Evolutionary conservation across 2,329 filamentous ascomycete genomes (phyloP).

Genomic region (Fusarium musae): DNA sequence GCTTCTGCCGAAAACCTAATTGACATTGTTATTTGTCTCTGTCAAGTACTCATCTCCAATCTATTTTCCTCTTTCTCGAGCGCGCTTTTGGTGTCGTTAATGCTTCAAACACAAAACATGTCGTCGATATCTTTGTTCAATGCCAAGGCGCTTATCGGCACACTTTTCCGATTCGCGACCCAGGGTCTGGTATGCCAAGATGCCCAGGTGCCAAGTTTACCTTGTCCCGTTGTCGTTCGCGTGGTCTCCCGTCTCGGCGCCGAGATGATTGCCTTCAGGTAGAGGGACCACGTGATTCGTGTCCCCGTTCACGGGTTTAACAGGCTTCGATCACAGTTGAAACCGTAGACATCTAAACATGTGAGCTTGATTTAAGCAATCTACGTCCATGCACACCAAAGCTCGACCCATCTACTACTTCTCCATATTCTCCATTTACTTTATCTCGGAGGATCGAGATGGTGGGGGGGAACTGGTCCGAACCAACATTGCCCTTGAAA

Average conservation of each 20-base stretch:
- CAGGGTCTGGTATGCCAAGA: conserved; percentile 40
- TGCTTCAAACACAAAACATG: conserved; percentile 3
- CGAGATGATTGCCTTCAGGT: neutral
- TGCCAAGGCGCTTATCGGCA: conserved; percentile 46
- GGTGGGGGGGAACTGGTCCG: conserved; percentile 19
- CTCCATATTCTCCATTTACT: conserved; percentile 26
- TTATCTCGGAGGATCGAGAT: conserved; percentile 23
- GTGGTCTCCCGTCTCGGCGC: conserved; percentile 24
- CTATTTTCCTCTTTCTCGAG: neutral
- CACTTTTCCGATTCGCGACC: conserved; percentile 39
- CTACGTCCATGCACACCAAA: neutral
- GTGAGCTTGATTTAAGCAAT: neutral
- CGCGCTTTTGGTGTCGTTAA: neutral
- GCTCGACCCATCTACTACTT: conserved; percentile 22
- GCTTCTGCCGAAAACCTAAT: conserved; percentile 9
- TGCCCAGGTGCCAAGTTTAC: conserved; percentile 24
- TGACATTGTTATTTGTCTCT: neutral
- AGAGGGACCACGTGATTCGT: conserved; percentile 22
- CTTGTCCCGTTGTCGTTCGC: conserved; percentile 34
- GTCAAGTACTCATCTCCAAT: neutral
- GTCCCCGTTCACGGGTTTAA: neutral
- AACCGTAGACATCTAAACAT: neutral
- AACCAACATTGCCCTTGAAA: conserved; percentile 19
- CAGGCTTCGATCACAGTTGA: neutral
- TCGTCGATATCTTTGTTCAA: conserved; percentile 24